Conservation (phyloP, 805 yeast species). For the Ogataea populi-albae region DNA sequence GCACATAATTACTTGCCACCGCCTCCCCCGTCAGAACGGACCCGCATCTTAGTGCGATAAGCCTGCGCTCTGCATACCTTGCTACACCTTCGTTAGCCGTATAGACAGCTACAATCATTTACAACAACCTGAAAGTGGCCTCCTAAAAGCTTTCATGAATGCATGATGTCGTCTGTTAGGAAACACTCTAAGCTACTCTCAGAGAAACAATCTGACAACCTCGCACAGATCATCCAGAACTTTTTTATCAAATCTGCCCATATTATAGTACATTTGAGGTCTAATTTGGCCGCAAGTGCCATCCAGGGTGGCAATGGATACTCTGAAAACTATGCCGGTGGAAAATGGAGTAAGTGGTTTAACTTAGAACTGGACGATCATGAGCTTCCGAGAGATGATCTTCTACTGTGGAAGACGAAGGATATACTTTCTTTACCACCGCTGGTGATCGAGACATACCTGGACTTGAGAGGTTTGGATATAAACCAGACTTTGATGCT, state of each 20-base stretch:
- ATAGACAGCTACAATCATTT: too few species aligned
- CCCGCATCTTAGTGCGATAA: too few species aligned
- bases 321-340: constrained; percentile 6
- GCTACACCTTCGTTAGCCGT: too few species aligned
- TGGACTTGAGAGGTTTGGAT: constrained; percentile 28
- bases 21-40: too few species aligned
- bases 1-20: too few species aligned
- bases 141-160: too few species aligned
- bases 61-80: too few species aligned
- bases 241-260: constrained; percentile 65
- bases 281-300: constrained; percentile 15
- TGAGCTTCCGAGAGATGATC: constrained; percentile 48
- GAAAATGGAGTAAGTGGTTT: constrained; percentile 59
- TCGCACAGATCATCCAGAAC: constrained; percentile 41
- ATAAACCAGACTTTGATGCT: constrained; percentile 24
- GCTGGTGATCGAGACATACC: constrained; percentile 75
- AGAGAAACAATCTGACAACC: constrained; percentile 31
- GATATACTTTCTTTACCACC: constrained; percentile 62
- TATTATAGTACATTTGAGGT: constrained; percentile 37
- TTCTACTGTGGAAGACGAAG: constrained; percentile 55
- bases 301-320: constrained; percentile 8
- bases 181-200: constrained; percentile 25
- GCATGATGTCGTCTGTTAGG: constrained; percentile 9
- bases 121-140: too few species aligned
- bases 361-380: constrained; percentile 45